Base-by-base conservation (phyloP, 2,329 filamentous ascomycete species). In the Penicillium frequentans region DNA sequence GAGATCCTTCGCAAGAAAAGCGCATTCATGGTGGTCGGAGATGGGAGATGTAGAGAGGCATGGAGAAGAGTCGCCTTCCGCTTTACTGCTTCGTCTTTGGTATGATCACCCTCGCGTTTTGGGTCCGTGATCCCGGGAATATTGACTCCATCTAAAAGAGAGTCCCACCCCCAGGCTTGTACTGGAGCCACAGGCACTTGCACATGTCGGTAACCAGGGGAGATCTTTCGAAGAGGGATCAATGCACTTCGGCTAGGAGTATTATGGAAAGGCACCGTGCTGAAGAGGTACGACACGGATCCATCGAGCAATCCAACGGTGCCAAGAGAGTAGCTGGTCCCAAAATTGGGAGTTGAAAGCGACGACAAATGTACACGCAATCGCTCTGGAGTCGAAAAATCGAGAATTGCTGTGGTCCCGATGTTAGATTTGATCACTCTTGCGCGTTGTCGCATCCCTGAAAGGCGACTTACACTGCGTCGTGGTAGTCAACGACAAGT, bases 241-340 rank as follows among this genome's bases (percentile, higher is more conserved):
- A 84, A 79, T 48, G 88, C 86, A 66, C 91, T 96, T 74, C 86
- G 84, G 74, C 81, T 91, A 62, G 78, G 77, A 21, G 84, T 78
- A 51, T 87, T 81, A 39, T 81, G 78, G 55, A 98, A 83, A 13
- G 91, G 87, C 9, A 95, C 82, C 3, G 91, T 96, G 49, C 92
- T 96, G 79, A 96, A 98, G 53, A 99, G 85, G 77, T 98, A 99
- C 14, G 93, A 96, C 56, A 99, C 85, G n/a, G 92, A 96, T 72
- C 95, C 95, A 77, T 98, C 93, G 51, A 99, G 93, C 35, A 96
- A 83, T 58, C 93, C 95, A 16, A 96, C 84, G 43, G 89, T 96
- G 59, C 92, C 91, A 45, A 99, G 85, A 43, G 91, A 90, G 76
- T 99, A 99, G 37, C 92, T 93, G 16, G 93, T 96, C 24, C 93